phyloP scores from a whole-genome alignment of 441 rosid genomes.

The Isatis lusitanica region DNA sequence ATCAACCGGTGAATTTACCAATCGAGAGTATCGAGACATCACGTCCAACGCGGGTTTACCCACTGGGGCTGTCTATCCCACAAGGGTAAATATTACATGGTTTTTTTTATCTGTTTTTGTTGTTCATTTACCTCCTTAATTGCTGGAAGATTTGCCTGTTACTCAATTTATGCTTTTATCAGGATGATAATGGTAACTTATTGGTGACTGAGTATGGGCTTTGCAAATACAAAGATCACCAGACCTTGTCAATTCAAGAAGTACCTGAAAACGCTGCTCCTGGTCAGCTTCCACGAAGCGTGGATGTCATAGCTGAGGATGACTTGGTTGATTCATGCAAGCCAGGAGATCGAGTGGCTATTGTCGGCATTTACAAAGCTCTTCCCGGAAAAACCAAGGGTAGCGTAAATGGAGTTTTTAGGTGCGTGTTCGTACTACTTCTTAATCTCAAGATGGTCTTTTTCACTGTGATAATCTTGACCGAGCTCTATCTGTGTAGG shows the following conservation, averaged over 20 bases:
- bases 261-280: constrained; percentile 99
- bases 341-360: constrained; percentile 97
- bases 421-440: constrained; percentile 41
- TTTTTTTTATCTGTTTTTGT: not conserved
- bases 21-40: constrained; percentile 91
- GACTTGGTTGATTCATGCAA: constrained; percentile 96
- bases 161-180: constrained; percentile 32
- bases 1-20: constrained; percentile 63
- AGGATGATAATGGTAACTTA: constrained; percentile 88
- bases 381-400: constrained; percentile 95
- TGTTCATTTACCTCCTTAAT: constrained; percentile 4
- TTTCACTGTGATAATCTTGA: constrained; percentile 25
- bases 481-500: constrained; percentile 47
- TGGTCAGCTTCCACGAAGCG: constrained; percentile 97
- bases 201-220: constrained; percentile 95
- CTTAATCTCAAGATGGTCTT: not conserved
- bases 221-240: constrained; percentile 95
- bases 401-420: constrained; percentile 93
- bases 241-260: constrained; percentile 96
- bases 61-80: constrained; percentile 97
- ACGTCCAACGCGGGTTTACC: constrained; percentile 89
- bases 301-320: constrained; percentile 93
- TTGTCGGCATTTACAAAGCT: constrained; percentile 92
- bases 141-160: constrained; percentile 11
- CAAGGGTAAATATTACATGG: constrained; percentile 67